These are phyloP conservation scores for Trypanosoma conorhini DNA, from an alignment of 208 protist species.

Conservation along the genomic window DNA sequence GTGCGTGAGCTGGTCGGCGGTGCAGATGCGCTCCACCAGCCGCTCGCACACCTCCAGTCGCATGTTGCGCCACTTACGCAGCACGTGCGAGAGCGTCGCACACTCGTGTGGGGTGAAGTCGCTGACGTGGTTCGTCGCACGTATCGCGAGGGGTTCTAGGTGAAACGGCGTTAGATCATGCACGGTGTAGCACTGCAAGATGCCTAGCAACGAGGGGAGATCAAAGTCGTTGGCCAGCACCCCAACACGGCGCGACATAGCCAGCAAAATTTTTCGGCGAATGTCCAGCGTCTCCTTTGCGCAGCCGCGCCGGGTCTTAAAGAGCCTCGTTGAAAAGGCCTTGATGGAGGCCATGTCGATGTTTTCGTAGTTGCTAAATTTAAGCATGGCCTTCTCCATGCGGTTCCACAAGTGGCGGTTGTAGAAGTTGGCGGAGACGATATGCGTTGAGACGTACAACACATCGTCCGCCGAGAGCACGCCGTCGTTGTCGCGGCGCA, in stretches of 20 bases:
- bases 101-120: conserved; percentile 90
- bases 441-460: conserved; percentile 83
- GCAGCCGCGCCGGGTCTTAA: conserved; percentile 83
- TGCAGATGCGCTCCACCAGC: conserved; percentile 78
- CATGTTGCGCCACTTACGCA: conserved; percentile 79
- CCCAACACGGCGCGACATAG: conserved; percentile 72
- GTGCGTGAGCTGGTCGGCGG: conserved; percentile 74
- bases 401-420: conserved; percentile 90
- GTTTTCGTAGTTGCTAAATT: conserved; percentile 57
- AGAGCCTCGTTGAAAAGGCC: conserved; percentile 85
- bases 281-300: conserved; percentile 82
- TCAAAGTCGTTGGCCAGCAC: conserved; percentile 90
- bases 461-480: conserved; percentile 87
- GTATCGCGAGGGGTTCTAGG: conserved; percentile 79
- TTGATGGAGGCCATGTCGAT: conserved; percentile 87
- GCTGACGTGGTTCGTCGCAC: conserved; percentile 81
- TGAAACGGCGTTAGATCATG: conserved; percentile 77
- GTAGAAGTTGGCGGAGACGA: conserved; percentile 87
- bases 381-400: conserved; percentile 64
- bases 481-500: conserved; percentile 80
- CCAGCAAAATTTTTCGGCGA: conserved; percentile 74
- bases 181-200: conserved; percentile 89
- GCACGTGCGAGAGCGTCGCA: conserved; percentile 74
- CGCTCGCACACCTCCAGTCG: conserved; percentile 87
- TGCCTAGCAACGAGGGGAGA: conserved; percentile 79